Base-by-base conservation (phyloP, 306 rosid genomes). In the Sindora glabra region DNA sequence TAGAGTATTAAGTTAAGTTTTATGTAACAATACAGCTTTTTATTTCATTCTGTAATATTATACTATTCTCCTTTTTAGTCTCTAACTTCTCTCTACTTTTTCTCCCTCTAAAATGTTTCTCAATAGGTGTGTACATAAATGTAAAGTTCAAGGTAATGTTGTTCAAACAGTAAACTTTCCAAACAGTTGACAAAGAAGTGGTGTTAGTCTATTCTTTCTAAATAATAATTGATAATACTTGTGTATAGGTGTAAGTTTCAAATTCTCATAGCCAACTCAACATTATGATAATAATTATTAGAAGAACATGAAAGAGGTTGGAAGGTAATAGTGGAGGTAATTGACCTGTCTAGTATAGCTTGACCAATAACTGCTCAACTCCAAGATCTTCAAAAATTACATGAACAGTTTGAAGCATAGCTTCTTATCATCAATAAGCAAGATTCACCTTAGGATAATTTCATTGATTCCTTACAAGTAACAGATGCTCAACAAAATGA, bases 371-470 rank as follows among this genome's bases (percentile, higher is more conserved):
- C 79, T 92, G 96, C 74, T 81, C 90, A 65, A 92, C 99, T 51
- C 96, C 99, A 25, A 96, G 99, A 73, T 92, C 96, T 81, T 92
- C 96, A 74, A 92, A 92, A 73, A 92, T 92, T 40, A 92, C 99
- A 66, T 84, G 73, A 48, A 89, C 96, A n/a, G 96, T 92, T 78
- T 71, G 96, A 67, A 65, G 95, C 70, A 88, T 96, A 39, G 94
- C 95, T 83, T 86, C 98, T 96, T 92, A 64, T 21, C 55, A 73
- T 63, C 79, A 65, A 71, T 36, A 65, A 36, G 47, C 36, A 58
- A 22, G 55, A 24, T 7, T 74, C 9, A 56, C 26, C 39, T 45
- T 39, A 26, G 50, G 54, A 41, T 51, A 48, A 51, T n/a, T 36
- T 44, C 34, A 50, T 36, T 56, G n/a, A n/a, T 37, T 55, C 71